Percentiles rank a stretch among this genome's conserved stretches.
phyloP scores from a whole-genome alignment of 2,329 filamentous ascomycete genomes.

The Aspergillus sp. region DNA sequence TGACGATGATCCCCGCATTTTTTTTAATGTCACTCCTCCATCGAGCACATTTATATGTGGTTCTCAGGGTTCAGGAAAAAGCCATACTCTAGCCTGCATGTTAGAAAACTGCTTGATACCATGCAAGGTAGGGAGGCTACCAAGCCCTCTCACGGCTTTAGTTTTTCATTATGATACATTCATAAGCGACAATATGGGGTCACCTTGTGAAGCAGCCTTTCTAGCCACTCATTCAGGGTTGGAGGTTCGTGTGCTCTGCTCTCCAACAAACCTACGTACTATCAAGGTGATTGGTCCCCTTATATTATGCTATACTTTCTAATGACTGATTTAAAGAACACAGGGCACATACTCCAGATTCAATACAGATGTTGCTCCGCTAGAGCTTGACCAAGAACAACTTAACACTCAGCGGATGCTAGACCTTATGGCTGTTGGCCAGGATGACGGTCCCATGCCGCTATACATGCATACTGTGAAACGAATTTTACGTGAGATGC shows the following conservation, averaged over 20 bases:
- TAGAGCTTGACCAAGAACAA: constrained; percentile 53
- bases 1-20: not conserved
- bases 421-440: constrained; percentile 58
- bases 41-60: constrained; percentile 56
- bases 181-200: constrained; percentile 48
- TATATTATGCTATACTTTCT: not conserved
- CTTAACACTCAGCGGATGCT: constrained; percentile 61
- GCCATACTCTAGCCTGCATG: constrained; percentile 18
- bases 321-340: not conserved
- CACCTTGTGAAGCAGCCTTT: constrained; percentile 61
- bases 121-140: constrained; percentile 39
- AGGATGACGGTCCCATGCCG: constrained; percentile 42
- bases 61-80: constrained; percentile 43
- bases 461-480: constrained; percentile 60
- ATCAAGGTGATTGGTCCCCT: not conserved
- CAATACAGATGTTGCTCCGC: constrained; percentile 50
- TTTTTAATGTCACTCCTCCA: constrained; percentile 17
- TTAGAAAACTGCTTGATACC: constrained; percentile 58
- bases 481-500: constrained; percentile 58
- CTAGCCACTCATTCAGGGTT: constrained; percentile 48
- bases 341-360: constrained; percentile 24
- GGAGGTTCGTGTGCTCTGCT: constrained; percentile 55
- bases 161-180: constrained; percentile 67
- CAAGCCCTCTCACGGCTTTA: constrained; percentile 51
- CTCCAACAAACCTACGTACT: constrained; percentile 48